Percentiles rank a stretch among this genome's conserved stretches.
phyloP scores from a whole-genome alignment of 2,329 filamentous ascomycete genomes.

The Drechslerella dactyloides region DNA sequence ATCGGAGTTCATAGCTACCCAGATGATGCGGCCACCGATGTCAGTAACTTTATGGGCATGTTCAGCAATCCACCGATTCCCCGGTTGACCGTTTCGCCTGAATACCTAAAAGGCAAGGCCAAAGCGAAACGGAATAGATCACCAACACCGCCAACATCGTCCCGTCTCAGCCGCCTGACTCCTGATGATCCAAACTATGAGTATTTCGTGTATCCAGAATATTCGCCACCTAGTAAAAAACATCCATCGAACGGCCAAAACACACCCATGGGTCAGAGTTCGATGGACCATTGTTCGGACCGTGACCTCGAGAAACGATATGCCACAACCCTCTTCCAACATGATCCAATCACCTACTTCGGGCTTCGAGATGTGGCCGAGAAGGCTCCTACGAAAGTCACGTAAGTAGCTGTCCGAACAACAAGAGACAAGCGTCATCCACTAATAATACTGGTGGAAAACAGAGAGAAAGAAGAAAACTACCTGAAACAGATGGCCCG shows the following conservation, averaged over 20 bases:
- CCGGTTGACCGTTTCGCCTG: not conserved
- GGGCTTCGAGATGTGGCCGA: constrained; percentile 39
- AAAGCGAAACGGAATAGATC: no score
- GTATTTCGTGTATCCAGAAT: constrained; percentile 12
- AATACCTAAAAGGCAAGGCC: not conserved
- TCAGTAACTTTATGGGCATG: not conserved
- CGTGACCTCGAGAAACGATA: constrained; percentile 3
- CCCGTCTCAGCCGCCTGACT: no score
- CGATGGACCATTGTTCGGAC: constrained; percentile 28
- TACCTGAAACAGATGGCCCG: not conserved
- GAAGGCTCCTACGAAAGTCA: constrained; percentile 33
- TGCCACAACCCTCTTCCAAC: constrained; percentile 21
- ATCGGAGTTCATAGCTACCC: no score
- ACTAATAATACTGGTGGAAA: not conserved
- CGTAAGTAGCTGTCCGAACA: constrained; percentile 17
- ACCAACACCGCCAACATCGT: no score
- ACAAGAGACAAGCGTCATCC: not conserved
- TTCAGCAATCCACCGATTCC: not conserved
- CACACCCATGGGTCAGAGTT: constrained; percentile 14
- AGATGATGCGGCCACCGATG: constrained; percentile 9
- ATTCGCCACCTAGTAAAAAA: constrained; percentile 9
- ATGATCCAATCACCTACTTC: constrained; percentile 27
- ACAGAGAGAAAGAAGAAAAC: constrained; percentile 12
- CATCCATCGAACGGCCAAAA: not conserved
- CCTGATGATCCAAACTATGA: constrained; percentile 11